These are phyloP conservation scores for Boletus semigastroideus DNA, from an alignment of 1,284 basidiomycete species.

Conservation along the genomic window DNA sequence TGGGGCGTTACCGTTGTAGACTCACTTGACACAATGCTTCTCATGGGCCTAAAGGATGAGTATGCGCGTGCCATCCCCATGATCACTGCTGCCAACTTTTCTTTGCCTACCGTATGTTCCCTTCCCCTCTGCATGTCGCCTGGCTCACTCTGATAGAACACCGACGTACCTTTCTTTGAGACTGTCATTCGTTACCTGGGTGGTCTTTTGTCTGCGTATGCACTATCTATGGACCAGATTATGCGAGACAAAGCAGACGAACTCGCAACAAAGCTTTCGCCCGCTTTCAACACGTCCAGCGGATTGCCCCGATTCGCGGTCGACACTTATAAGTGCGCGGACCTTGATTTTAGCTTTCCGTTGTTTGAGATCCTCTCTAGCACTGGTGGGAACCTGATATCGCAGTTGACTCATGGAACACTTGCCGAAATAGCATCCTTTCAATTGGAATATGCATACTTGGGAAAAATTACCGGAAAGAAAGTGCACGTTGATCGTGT, in stretches of 20 bases:
- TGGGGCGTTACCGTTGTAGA: constrained; percentile 89
- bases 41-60: constrained; percentile 83
- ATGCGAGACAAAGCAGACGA: constrained; percentile 52
- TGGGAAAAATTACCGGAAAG: constrained; percentile 55
- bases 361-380: constrained; percentile 3
- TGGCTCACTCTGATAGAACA: constrained; percentile 25
- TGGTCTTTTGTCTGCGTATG: constrained; percentile 80
- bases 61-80: constrained; percentile 73
- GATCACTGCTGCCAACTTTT: constrained; percentile 67
- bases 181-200: constrained; percentile 88
- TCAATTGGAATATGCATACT: constrained; percentile 59
- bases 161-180: constrained; percentile 71
- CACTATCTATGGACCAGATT: constrained; percentile 53
- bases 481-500: constrained; percentile 47
- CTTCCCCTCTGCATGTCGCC: background rate
- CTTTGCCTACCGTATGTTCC: constrained; percentile 36
- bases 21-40: constrained; percentile 83
- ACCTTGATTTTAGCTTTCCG: background rate
- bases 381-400: background rate
- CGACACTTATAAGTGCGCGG: constrained; percentile 46
- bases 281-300: constrained; percentile 48
- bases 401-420: constrained; percentile 35
- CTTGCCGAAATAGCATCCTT: constrained; percentile 58
- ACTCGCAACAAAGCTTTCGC: constrained; percentile 49
- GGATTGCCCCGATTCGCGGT: constrained; percentile 51